Evolutionary conservation across 805 yeast genomes (phyloP).

Genomic region (Priceomyces melissophilus): DNA sequence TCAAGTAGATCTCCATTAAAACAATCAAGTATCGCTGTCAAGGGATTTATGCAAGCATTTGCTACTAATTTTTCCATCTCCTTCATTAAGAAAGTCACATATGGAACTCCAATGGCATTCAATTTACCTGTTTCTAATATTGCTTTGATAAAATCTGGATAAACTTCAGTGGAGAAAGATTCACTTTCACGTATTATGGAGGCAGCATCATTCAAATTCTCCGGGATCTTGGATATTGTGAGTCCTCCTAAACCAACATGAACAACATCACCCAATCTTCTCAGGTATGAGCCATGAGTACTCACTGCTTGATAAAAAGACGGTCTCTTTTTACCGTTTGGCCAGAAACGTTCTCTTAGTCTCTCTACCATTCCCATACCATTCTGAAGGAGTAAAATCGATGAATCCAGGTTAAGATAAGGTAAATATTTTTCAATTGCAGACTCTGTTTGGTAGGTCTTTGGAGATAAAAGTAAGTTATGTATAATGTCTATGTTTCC

Average conservation of each 20-base stretch:
- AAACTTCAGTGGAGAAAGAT: slow-evolving; percentile 1
- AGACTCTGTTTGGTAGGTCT: slow-evolving; percentile 65
- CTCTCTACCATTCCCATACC: slow-evolving; percentile 73
- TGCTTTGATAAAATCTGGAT: slow-evolving; percentile 18
- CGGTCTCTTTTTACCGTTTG: slow-evolving; percentile 44
- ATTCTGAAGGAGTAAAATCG: slow-evolving; percentile 72
- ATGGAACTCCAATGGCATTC: slow-evolving; percentile 26
- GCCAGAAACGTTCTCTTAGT: slow-evolving; percentile 55
- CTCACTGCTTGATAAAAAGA: slow-evolving; percentile 69
- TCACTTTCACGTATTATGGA: slow-evolving; percentile 9
- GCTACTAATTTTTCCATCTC: slow-evolving; percentile 76
- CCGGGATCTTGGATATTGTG: slow-evolving; percentile 55
- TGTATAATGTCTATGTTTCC: slow-evolving; percentile 30
- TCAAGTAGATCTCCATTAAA: slow-evolving; percentile 68
- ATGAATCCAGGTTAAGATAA: slow-evolving; percentile 47
- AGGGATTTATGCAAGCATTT: slow-evolving; percentile 81
- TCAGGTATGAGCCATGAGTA: slow-evolving; percentile 75
- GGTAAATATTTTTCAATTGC: slow-evolving; percentile 59
- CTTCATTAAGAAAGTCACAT: slow-evolving; percentile 45
- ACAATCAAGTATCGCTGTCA: slow-evolving; percentile 75
- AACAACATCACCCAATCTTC: slow-evolving; percentile 24
- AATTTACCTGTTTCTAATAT: slow-evolving; percentile 21
- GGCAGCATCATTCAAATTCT: background rate
- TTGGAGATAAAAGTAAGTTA: slow-evolving; percentile 72
- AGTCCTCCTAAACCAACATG: slow-evolving; percentile 77